Conservation (phyloP, 805 yeast genomes). For the Candida tammaniensis region DNA sequence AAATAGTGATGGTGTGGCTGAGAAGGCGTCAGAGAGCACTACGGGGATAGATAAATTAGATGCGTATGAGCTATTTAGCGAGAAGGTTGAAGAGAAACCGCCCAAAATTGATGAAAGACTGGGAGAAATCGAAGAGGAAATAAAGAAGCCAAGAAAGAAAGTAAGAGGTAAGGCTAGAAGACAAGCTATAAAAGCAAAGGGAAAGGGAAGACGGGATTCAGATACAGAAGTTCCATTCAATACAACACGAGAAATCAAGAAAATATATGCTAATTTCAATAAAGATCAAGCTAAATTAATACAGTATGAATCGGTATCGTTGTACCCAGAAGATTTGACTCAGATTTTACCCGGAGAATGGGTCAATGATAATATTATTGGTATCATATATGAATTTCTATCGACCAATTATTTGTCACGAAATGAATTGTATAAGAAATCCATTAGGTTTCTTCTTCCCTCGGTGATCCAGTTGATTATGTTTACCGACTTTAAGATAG, state of each 20-base stretch:
- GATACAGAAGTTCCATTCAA: slow-evolving; percentile 13
- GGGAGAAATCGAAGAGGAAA: slow-evolving; percentile 5
- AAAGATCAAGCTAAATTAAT: slow-evolving; percentile 27
- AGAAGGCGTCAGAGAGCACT: slow-evolving; percentile 8
- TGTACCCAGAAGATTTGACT: slow-evolving; percentile 56
- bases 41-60: slow-evolving; percentile 12
- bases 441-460: slow-evolving; percentile 46
- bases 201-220: no score
- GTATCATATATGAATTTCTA: slow-evolving; percentile 56
- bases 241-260: slow-evolving; percentile 17
- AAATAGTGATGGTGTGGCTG: slow-evolving; percentile 3
- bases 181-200: slow-evolving; percentile 15
- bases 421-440: slow-evolving; percentile 17
- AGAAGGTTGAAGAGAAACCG: not conserved
- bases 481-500: slow-evolving; percentile 35
- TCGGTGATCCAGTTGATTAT: slow-evolving; percentile 61
- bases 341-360: slow-evolving; percentile 65
- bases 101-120: not conserved
- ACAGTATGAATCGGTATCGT: slow-evolving; percentile 55
- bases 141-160: slow-evolving; percentile 10
- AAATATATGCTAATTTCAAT: slow-evolving; percentile 15
- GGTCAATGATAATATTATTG: slow-evolving; percentile 69
- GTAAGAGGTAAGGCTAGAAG: no score
- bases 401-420: slow-evolving; percentile 19
- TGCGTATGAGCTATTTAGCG: slow-evolving; percentile 1